Evolutionary conservation across 805 yeast species (phyloP).

Genomic region (Myxozyma vanderwaltii): DNA sequence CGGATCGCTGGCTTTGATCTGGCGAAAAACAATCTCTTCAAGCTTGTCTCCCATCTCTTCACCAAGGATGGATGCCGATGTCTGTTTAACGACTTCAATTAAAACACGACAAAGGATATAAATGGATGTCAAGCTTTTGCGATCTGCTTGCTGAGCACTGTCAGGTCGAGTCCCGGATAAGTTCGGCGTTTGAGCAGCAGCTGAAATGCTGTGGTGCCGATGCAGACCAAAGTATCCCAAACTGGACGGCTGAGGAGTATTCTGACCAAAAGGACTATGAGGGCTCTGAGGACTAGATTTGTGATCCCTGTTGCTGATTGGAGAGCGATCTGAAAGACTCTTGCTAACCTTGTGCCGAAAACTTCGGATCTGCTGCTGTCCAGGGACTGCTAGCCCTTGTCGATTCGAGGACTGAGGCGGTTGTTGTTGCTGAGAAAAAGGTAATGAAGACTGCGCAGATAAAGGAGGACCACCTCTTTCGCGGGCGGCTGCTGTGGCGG

Average conservation of each 20-base stretch:
- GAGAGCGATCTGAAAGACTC: conserved; percentile 30
- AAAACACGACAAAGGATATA: conserved; percentile 88
- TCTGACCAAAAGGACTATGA: not conserved
- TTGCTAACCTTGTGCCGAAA: conserved; percentile 31
- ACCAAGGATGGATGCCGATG: conserved; percentile 71
- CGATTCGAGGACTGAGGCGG: not conserved
- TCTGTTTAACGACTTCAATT: conserved; percentile 87
- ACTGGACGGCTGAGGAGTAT: not conserved
- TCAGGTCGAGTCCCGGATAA: conserved; percentile 42
- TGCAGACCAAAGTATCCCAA: conserved; percentile 16
- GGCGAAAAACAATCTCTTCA: conserved; percentile 92
- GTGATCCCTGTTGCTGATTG: conserved; percentile 15
- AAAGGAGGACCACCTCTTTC: conserved; percentile 1
- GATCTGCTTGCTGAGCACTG: conserved; percentile 78
- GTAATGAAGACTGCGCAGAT: conserved; percentile 1
- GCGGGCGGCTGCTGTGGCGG: conserved; percentile 52
- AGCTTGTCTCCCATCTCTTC: conserved; percentile 78
- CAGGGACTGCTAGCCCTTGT: conserved; percentile 1
- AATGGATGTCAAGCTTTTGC: conserved; percentile 82
- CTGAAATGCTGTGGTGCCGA: conserved; percentile 14
- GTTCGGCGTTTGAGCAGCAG: conserved; percentile 1
- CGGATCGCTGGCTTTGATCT: conserved; percentile 85
- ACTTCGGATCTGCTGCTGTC: conserved; percentile 13
- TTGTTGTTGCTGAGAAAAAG: conserved; percentile 7
- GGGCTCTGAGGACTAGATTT: conserved; percentile 9